Base-by-base conservation (phyloP, 164 flowering plant species). In the Kingdonia uniflora region DNA sequence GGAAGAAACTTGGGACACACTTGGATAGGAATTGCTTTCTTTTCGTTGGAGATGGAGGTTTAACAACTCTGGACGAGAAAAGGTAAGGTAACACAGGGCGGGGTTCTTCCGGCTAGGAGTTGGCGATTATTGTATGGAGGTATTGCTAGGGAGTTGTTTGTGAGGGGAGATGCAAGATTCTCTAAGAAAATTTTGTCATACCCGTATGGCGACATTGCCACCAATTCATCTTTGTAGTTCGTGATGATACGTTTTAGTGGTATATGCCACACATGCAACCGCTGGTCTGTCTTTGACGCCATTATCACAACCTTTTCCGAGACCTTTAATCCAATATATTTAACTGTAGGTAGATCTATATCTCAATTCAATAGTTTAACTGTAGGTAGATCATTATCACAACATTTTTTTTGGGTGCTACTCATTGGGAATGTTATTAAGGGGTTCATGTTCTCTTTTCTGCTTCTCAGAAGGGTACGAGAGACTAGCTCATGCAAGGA, bases 401-500 rank as follows among this genome's bases (percentile, higher is more conserved):
- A n/a, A n/a, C n/a, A n/a, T n/a, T n/a, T n/a, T n/a, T n/a, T n/a
- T n/a, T n/a, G n/a, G n/a, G n/a, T n/a, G n/a, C n/a, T n/a, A n/a
- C n/a, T n/a, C n/a, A n/a, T n/a, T n/a, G n/a, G n/a, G n/a, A 16
- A 1, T 2, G 21, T 44, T 14, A 8, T 44, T 0, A 44, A n/a
- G 48, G 12, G 11, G 20, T 4, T n/a, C 20, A 19, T 44, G 2
- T 44, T 44, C 13, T 42, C 13, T 13, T 42, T 42, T 42, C 19
- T 13, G n/a, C 16, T 42, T 42, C 45, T 55, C 77, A 91, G 96
- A 87, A 65, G 98, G 98, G 68, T 91, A 83, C 66, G 98, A 91
- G 63, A 75, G 55, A 51, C 41, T 91, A 58, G 84, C 79, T 62
- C 68, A 52, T 39, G 85, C 84, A 22, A 80, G 69, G 67, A 75